Evolutionary conservation across 2,329 filamentous ascomycete genomes (phyloP).

Genomic region (Colletotrichum gloeosporioides): DNA sequence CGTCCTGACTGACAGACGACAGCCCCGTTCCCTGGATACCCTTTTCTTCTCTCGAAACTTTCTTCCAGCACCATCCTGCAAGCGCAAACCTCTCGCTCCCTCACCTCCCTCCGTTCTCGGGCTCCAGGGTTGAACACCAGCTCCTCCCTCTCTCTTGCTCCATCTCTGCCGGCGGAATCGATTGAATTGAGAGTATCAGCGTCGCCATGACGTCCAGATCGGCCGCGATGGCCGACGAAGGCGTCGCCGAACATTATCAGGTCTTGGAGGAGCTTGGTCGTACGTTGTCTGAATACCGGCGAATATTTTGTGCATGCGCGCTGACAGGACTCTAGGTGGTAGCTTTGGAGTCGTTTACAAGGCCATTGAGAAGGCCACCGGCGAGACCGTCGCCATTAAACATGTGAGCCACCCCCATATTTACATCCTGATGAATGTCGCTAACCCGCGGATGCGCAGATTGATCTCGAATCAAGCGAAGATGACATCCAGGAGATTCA

Average conservation of each 20-base stretch:
- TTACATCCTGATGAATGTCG: background rate
- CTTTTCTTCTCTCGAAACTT: constrained; percentile 21
- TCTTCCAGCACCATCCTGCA: constrained; percentile 5
- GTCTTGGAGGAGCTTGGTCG: constrained; percentile 96
- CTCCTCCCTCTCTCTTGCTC: constrained; percentile 16
- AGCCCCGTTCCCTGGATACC: constrained; percentile 19
- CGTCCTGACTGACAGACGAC: constrained; percentile 22
- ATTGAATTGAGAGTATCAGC: background rate
- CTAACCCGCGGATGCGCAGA: constrained; percentile 56
- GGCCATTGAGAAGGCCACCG: constrained; percentile 87
- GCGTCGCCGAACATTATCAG: constrained; percentile 86
- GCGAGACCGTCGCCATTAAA: constrained; percentile 95
- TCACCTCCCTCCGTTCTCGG: constrained; percentile 18
- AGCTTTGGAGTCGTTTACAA: constrained; percentile 98
- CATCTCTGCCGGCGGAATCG: constrained; percentile 2
- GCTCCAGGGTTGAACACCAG: constrained; percentile 13
- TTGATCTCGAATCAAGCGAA: constrained; percentile 97
- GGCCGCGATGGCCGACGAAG: constrained; percentile 60
- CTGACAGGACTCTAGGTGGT: constrained; percentile 64
- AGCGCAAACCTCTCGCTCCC: background rate
- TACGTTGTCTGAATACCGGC: constrained; percentile 52
- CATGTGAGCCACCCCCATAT: constrained; percentile 68
- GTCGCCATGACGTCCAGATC: constrained; percentile 18
- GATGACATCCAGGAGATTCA: constrained; percentile 99
- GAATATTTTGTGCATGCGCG: background rate